A percentile compares a stretch with the other conserved stretches of the same genome.
phyloP scores from a whole-genome alignment of 306 rosid genomes.

The Bauhinia variegata region DNA sequence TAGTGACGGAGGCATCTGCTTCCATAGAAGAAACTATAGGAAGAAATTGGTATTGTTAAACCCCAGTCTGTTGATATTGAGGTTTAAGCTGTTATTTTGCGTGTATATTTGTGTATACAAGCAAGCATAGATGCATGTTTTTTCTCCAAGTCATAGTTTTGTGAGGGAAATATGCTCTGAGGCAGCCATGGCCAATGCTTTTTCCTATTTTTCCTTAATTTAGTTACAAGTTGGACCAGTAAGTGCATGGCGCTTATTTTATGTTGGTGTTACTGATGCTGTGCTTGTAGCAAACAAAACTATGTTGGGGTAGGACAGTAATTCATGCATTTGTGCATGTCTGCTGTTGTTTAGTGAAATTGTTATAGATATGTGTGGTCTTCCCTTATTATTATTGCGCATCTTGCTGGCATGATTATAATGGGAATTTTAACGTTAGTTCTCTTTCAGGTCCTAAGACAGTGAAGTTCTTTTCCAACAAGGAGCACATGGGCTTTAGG shows the following conservation, averaged over 20 bases:
- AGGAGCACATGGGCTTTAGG: constrained; percentile 99
- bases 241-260: neutral
- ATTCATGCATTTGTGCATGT: neutral
- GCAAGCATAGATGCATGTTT: neutral
- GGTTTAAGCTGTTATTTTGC: neutral
- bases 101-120: neutral
- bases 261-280: neutral
- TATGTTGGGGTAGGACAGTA: neutral
- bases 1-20: neutral
- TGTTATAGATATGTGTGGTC: neutral
- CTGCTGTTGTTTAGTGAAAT: neutral
- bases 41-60: neutral
- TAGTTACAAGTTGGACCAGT: constrained; percentile 1
- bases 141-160: neutral
- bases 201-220: constrained; percentile 2
- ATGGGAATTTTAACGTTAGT: constrained; percentile 35
- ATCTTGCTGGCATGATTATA: constrained; percentile 20
- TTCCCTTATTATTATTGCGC: constrained; percentile 12
- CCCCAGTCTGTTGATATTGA: neutral
- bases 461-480: constrained; percentile 88
- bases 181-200: neutral
- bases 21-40: neutral
- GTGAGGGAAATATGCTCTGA: neutral
- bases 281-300: neutral
- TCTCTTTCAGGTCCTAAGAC: constrained; percentile 82